Base-by-base conservation (phyloP, 768 basidiomycete genomes). In the Mycena latifolia region DNA sequence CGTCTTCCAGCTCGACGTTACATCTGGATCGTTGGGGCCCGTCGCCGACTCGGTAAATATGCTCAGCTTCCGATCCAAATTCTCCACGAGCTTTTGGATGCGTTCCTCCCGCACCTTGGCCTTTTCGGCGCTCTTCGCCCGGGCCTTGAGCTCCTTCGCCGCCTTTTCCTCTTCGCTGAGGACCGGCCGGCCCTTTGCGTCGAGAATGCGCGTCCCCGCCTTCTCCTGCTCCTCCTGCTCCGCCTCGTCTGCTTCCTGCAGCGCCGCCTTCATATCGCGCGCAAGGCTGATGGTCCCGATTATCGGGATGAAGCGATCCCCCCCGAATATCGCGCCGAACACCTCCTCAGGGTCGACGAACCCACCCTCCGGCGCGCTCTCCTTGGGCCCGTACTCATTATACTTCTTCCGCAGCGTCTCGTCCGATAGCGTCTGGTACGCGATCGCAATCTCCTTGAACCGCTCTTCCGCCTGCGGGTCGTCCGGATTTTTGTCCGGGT, bases 361-460 rank as follows among this genome's bases (percentile, higher is more conserved):
- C 3, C 93, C 94, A 31, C 93, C 94, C 62, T 95, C 94, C 0
- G 92, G 89, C 14, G 87, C 89, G 57, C 88, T 92, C 80, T 92
- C 93, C 78, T 92, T 93, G 0, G 92, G 83, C 2, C 94, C 95
- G 74, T 95, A 96, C 74, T 94, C 93, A 77, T 97, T 96, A 80
- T 96, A 97, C 74, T 95, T 94, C 69, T 86, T 85, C 17, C 95
- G 88, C 11, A 95, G 85, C 1, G 70, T 78, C 4, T 89, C 86
- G 68, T 96, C 94, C 1, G 92, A 94, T 8, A 96, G 86, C 0
- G 92, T 94, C 74, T 94, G 92, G 74, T 92, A 94, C 3, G 95
- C 95, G 54, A 95, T 92, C 0, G 95, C 93, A 67, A 97, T 95
- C 68, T 92, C 86, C 74, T 95, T 95, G 84, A 95, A 95, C n/a